phyloP scores from a whole-genome alignment of 495 filamentous ascomycete species.

The Neurospora sp. region DNA sequence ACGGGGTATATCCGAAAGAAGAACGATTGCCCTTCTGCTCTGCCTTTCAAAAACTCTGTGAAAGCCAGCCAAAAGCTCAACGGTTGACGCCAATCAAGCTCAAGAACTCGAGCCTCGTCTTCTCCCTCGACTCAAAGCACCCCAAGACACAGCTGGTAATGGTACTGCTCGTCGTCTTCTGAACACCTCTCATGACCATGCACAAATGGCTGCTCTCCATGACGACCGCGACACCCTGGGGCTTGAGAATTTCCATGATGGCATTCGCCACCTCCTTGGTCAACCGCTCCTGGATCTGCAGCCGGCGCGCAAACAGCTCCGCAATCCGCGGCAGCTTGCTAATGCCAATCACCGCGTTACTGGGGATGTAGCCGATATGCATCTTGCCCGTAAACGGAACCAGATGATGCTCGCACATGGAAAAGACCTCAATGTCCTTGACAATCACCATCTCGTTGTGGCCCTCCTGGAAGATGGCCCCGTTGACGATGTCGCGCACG shows the following conservation, averaged over 20 bases:
- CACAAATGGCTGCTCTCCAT: slow-evolving; percentile 98
- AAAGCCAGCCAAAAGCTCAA: neutral
- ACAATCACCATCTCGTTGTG: slow-evolving; percentile 97
- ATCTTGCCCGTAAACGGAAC: slow-evolving; percentile 97
- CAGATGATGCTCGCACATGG: slow-evolving; percentile 94
- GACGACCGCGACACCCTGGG: slow-evolving; percentile 90
- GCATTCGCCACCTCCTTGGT: slow-evolving; percentile 95
- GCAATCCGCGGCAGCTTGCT: slow-evolving; percentile 93
- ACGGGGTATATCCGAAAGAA: neutral
- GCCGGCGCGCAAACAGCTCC: slow-evolving; percentile 88
- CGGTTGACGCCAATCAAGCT: slow-evolving; percentile 59
- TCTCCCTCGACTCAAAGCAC: slow-evolving; percentile 82
- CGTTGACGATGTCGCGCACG: slow-evolving; percentile 83
- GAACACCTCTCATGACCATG: slow-evolving; percentile 93
- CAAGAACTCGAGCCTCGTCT: slow-evolving; percentile 90
- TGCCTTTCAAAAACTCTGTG: neutral
- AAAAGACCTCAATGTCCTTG: slow-evolving; percentile 94
- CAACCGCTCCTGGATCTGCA: slow-evolving; percentile 91
- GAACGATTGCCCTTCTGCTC: slow-evolving; percentile 3
- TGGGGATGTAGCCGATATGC: slow-evolving; percentile 97
- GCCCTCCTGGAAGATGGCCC: slow-evolving; percentile 91
- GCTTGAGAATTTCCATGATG: slow-evolving; percentile 82
- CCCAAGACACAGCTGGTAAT: slow-evolving; percentile 95
- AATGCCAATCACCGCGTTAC: slow-evolving; percentile 77
- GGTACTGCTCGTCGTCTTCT: slow-evolving; percentile 79